phyloP scores from a whole-genome alignment of 306 rosid genomes.

The Delonix regia region DNA sequence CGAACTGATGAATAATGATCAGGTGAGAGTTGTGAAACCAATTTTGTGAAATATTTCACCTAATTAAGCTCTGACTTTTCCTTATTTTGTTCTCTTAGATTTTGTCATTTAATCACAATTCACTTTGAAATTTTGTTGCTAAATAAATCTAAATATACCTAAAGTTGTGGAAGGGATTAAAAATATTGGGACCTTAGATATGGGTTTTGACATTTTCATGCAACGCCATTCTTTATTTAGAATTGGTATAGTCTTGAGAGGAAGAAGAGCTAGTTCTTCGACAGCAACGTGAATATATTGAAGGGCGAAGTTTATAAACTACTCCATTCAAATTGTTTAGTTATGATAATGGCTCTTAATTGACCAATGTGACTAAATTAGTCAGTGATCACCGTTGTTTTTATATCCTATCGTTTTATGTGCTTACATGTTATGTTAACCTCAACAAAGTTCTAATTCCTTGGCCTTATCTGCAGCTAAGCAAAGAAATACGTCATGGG shows the following conservation, averaged over 20 bases:
- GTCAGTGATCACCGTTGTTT: not conserved
- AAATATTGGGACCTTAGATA: not conserved
- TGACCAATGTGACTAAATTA: not conserved
- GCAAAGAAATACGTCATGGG: slow-evolving; percentile 69
- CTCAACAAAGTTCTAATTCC: slow-evolving; percentile 16
- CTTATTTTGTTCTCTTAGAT: not conserved
- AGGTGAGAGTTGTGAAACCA: slow-evolving; percentile 54
- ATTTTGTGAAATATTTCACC: slow-evolving; percentile 8
- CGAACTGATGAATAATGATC: slow-evolving; percentile 76
- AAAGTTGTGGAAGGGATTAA: not conserved
- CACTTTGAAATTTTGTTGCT: not conserved
- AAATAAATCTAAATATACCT: not conserved
- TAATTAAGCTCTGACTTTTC: not conserved
- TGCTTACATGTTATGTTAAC: not conserved
- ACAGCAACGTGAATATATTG: not conserved
- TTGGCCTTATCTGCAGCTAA: slow-evolving; percentile 56
- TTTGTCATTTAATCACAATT: not conserved
- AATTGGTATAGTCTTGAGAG: not conserved
- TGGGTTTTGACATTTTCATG: not conserved
- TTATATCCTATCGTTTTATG: not conserved
- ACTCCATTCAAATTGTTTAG: not conserved
- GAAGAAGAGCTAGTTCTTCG: not conserved
- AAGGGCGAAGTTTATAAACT: not conserved
- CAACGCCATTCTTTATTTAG: not conserved
- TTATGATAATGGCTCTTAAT: not conserved